Evolutionary conservation across 2,329 filamentous ascomycete species (phyloP).

Genomic region (Fusarium duplospermum): DNA sequence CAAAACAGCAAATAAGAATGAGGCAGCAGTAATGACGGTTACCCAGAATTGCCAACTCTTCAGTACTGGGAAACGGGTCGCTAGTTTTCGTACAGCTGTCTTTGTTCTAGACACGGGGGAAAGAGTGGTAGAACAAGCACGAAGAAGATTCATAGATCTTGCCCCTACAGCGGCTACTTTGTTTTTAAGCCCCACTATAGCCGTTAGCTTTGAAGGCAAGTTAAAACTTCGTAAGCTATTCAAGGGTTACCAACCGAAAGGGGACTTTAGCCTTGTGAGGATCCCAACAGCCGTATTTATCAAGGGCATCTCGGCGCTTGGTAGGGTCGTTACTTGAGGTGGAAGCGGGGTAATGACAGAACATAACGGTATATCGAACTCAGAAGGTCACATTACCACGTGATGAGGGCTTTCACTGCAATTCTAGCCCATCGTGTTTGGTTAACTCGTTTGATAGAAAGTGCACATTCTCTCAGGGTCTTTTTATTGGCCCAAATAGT

Average conservation of each 20-base stretch:
- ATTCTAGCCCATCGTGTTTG: not conserved
- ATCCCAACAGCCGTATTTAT: not conserved
- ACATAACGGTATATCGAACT: not conserved
- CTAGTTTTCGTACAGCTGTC: not conserved
- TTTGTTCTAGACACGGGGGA: not conserved
- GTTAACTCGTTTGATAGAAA: not conserved
- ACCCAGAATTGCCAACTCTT: not conserved
- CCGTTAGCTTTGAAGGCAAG: not conserved
- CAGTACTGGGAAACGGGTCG: not conserved
- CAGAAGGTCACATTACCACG: not conserved
- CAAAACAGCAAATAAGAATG: not conserved
- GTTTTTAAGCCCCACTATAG: not conserved
- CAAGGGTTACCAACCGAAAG: not conserved
- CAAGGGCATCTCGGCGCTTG: not conserved
- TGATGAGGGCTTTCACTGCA: not conserved
- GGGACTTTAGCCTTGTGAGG: not conserved
- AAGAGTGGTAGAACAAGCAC: not conserved
- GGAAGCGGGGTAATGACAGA: not conserved
- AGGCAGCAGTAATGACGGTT: not conserved
- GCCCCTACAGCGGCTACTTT: not conserved
- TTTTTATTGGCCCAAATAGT: not conserved
- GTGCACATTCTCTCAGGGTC: not conserved
- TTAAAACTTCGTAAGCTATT: not conserved
- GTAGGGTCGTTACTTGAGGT: not conserved
- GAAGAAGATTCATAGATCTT: not conserved